Evolutionary conservation across 306 rosid species (phyloP).

Genomic region (Pueraria montana): DNA sequence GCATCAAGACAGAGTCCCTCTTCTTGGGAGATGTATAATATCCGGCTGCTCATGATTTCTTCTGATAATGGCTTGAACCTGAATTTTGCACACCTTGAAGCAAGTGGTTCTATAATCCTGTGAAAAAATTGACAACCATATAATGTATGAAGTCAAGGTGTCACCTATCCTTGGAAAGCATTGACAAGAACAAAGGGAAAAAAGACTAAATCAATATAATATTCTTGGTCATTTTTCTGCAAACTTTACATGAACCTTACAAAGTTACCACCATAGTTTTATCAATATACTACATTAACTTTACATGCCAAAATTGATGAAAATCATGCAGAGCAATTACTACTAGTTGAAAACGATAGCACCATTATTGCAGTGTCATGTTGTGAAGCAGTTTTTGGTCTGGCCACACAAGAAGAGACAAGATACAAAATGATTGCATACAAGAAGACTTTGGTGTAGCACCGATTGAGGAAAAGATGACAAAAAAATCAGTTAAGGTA

Average conservation of each 20-base stretch:
- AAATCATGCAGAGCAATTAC: background rate
- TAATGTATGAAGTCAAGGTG: conserved; percentile 28
- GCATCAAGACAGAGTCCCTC: conserved; percentile 87
- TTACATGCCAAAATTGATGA: conserved; percentile 16
- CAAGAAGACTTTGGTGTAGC: too few species aligned
- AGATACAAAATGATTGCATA: too few species aligned
- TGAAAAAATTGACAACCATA: conserved; percentile 42
- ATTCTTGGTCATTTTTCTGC: conserved; percentile 15
- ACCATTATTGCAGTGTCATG: background rate
- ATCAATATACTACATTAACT: background rate
- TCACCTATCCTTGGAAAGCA: conserved; percentile 20
- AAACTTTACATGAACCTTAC: conserved; percentile 9
- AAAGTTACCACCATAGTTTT: background rate
- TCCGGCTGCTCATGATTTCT: conserved; percentile 81
- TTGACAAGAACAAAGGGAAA: conserved; percentile 1
- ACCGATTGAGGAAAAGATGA: too few species aligned
- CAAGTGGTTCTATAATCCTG: conserved; percentile 98
- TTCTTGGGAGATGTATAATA: conserved; percentile 79
- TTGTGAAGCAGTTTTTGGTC: too few species aligned
- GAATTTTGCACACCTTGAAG: conserved; percentile 96
- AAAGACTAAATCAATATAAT: background rate
- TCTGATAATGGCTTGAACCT: conserved; percentile 98
- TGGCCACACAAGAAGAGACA: too few species aligned
- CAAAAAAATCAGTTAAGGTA: too few species aligned
- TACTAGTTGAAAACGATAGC: background rate